Percentiles rank a stretch among this genome's conserved stretches.
Conservation (phyloP, 2,329 filamentous ascomycete species). For the Leptographium lundbergii region DNA sequence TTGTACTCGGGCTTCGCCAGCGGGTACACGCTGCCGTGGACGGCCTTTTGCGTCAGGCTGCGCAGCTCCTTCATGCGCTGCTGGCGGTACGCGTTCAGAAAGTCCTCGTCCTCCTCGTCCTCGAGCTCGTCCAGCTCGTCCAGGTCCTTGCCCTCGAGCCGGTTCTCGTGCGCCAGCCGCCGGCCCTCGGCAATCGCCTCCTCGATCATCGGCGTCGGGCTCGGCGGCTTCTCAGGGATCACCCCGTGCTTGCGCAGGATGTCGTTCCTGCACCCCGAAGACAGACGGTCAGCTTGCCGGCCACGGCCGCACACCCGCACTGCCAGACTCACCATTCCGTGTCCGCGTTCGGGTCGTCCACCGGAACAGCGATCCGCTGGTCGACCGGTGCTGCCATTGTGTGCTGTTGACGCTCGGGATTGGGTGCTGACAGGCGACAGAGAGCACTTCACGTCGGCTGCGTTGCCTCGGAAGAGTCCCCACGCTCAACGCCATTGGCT, state of each 20-base stretch:
- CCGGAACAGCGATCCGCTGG: constrained; percentile 62
- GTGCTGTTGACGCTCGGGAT: background rate
- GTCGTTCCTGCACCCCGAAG: constrained; percentile 63
- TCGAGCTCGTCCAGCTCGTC: constrained; percentile 90
- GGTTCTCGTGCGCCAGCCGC: constrained; percentile 76
- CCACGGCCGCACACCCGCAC: background rate
- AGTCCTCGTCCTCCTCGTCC: constrained; percentile 88
- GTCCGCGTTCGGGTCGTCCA: constrained; percentile 91
- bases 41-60: constrained; percentile 58
- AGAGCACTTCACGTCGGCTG: too few species aligned
- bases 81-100: constrained; percentile 76
- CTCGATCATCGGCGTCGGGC: constrained; percentile 90
- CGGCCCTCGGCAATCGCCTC: constrained; percentile 81
- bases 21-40: constrained; percentile 86
- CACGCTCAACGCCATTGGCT: too few species aligned
- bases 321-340: constrained; percentile 68
- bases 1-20: constrained; percentile 90
- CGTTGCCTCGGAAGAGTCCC: too few species aligned
- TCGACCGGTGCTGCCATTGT: constrained; percentile 49
- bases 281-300: background rate
- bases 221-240: constrained; percentile 95
- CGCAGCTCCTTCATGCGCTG: constrained; percentile 78
- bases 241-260: constrained; percentile 93
- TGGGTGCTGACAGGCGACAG: background rate
- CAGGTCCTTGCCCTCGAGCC: constrained; percentile 85